Conservation (phyloP, 2,329 filamentous ascomycete species). For the Diaporthe sp. region DNA sequence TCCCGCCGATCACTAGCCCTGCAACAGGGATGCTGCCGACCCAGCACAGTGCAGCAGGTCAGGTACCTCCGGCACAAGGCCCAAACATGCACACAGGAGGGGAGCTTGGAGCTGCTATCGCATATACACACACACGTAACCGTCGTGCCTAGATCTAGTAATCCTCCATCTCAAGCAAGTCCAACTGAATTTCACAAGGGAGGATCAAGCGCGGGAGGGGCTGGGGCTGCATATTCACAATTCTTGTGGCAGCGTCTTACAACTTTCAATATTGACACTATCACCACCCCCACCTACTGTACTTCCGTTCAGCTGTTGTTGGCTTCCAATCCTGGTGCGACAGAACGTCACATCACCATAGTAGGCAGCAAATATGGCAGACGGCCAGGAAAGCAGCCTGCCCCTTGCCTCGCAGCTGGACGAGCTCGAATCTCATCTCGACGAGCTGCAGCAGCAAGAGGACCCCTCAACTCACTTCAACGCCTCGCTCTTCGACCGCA, state of each 20-base stretch:
- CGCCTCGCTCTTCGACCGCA: conserved; percentile 65
- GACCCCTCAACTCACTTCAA: conserved; percentile 60
- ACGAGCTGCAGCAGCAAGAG: conserved; percentile 56
- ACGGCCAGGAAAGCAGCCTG: conserved; percentile 12
- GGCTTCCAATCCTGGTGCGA: neutral
- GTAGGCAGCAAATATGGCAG: conserved; percentile 20
- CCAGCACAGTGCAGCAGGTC: neutral
- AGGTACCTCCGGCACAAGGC: neutral
- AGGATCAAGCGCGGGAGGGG: neutral
- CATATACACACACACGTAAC: neutral
- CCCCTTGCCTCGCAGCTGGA: conserved; percentile 52
- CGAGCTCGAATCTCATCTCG: conserved; percentile 68
- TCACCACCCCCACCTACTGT: neutral
- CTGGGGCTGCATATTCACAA: neutral
- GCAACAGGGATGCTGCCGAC: neutral
- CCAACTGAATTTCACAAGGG: neutral
- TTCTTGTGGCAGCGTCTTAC: neutral
- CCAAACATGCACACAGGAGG: neutral
- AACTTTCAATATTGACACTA: neutral
- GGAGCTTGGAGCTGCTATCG: neutral
- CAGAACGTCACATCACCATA: neutral
- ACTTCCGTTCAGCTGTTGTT: neutral
- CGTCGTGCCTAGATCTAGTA: conserved; percentile 3
- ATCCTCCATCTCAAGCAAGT: neutral
- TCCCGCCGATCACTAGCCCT: neutral